phyloP scores from a whole-genome alignment of 208 protist species.

The Trypanosoma mega region DNA sequence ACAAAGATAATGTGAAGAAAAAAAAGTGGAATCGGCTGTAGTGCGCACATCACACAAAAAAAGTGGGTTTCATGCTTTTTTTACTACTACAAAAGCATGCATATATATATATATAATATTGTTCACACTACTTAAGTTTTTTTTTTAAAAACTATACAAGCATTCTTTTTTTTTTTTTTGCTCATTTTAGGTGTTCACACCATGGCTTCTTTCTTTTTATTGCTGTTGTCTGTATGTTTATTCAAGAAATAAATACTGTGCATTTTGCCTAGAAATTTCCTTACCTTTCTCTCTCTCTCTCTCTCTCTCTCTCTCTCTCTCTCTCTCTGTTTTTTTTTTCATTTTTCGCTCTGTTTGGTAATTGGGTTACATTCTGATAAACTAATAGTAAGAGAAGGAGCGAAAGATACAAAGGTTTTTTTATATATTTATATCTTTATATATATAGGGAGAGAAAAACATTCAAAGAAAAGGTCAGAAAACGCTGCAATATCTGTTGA shows the following conservation, averaged over 20 bases:
- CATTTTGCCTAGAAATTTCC: background rate
- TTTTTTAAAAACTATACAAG: too few species aligned
- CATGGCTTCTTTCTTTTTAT: too few species aligned
- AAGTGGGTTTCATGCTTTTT: too few species aligned
- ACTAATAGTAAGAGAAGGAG: background rate
- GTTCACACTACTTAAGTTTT: too few species aligned
- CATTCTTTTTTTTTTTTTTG: background rate
- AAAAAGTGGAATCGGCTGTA: too few species aligned
- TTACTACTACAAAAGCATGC: too few species aligned
- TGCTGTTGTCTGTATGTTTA: background rate
- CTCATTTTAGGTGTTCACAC: background rate
- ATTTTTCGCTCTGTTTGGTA: background rate
- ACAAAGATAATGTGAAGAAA: too few species aligned
- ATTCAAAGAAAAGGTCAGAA: background rate
- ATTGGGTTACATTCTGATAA: background rate
- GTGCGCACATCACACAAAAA: too few species aligned
- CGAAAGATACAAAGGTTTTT: background rate
- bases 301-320: background rate
- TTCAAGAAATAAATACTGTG: background rate
- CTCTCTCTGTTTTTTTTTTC: background rate
- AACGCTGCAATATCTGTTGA: too few species aligned
- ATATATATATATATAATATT: too few species aligned
- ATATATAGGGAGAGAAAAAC: background rate
- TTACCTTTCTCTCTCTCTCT: slow-evolving; percentile 1
- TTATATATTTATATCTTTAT: too few species aligned